phyloP scores from a whole-genome alignment of 2,329 filamentous ascomycete genomes.

The Keithomyces neogunnii region DNA sequence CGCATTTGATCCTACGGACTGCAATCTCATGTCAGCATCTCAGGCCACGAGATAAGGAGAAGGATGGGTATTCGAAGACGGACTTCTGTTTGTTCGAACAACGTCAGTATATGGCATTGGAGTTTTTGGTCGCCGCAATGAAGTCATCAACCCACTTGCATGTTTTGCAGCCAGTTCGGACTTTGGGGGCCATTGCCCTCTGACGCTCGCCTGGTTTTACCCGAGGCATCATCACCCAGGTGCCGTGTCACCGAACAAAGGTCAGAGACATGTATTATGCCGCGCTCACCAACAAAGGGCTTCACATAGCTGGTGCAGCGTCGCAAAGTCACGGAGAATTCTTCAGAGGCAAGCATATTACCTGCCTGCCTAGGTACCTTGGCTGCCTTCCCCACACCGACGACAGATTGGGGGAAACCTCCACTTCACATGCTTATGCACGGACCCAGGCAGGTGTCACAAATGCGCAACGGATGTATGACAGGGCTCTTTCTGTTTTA shows the following conservation, averaged over 20 bases:
- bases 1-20: constrained; percentile 9
- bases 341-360: too few species aligned
- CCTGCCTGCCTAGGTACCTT: too few species aligned
- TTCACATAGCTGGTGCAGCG: not conserved
- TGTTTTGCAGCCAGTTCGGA: constrained; percentile 7
- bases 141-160: constrained; percentile 6
- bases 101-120: not conserved
- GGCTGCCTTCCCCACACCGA: not conserved
- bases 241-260: not conserved
- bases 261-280: not conserved
- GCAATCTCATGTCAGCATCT: not conserved
- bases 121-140: too few species aligned
- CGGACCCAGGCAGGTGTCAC: not conserved
- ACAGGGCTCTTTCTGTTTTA: too few species aligned
- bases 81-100: not conserved
- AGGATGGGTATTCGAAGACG: not conserved
- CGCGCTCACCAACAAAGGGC: not conserved
- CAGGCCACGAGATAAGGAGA: not conserved
- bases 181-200: constrained; percentile 7
- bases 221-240: constrained; percentile 3
- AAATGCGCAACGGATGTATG: too few species aligned
- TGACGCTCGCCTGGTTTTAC: constrained; percentile 7
- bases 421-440: not conserved
- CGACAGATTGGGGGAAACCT: not conserved
- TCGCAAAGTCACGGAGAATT: too few species aligned